These are phyloP conservation scores for Heteromeles arbutifolia DNA, from an alignment of 306 rosid genomes.

Conservation along the genomic window DNA sequence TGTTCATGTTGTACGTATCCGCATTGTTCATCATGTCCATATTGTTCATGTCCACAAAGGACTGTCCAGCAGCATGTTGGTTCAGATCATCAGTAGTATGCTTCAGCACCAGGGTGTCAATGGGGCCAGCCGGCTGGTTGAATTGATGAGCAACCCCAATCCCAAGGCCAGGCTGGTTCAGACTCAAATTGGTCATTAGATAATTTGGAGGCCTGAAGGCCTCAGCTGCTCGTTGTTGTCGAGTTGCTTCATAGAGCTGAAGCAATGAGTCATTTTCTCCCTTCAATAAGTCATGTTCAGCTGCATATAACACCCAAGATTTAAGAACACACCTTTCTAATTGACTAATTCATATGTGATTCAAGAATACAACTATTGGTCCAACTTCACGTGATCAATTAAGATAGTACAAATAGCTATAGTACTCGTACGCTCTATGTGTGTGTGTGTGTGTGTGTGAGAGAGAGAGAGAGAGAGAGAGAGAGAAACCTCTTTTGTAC, in stretches of 20 bases:
- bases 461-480: background rate
- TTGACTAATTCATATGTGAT: background rate
- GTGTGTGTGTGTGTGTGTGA: background rate
- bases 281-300: conserved; percentile 18
- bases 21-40: background rate
- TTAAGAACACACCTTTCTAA: background rate
- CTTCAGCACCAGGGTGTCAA: background rate
- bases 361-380: background rate
- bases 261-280: conserved; percentile 14
- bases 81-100: background rate
- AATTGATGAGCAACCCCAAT: background rate
- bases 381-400: background rate
- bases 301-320: background rate
- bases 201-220: background rate
- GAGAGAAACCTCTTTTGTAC: conserved; percentile 16
- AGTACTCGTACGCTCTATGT: too few relatives aligned
- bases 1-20: background rate
- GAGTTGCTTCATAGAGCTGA: background rate
- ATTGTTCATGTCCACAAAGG: background rate
- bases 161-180: background rate
- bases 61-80: background rate
- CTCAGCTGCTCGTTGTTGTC: background rate
- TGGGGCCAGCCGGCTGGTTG: background rate
- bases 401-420: background rate
- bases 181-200: background rate